Base-by-base conservation (phyloP, 805 yeast genomes). In the Yamadazyma nakazawae region DNA sequence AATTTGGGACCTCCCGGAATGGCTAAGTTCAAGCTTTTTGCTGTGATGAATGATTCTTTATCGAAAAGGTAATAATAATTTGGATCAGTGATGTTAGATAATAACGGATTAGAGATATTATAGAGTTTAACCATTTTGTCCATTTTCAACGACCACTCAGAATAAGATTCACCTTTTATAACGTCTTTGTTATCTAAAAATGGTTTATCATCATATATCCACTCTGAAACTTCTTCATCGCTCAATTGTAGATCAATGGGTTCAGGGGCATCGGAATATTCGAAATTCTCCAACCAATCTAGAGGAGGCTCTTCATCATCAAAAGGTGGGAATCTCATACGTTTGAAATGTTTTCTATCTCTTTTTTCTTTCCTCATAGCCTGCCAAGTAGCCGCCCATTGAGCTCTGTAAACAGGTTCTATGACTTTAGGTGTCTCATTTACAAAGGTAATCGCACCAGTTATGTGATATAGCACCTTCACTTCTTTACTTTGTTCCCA, bases 221-320 rank as follows among this genome's bases (percentile, higher is more conserved):
- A 90, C 24, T 85, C 88, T 34, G 66, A 60, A 0, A 86, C 78
- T 4, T 78, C 63, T 5, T 72, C 67, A 60, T 87, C 91, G 55
- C 83, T 85, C n/a, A 87, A 63, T 21, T 84, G 85, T 51, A 86
- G 59, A 51, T 73, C 80, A 18, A 91, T 79, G 0, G 92, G 75
- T n/a, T 84, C 92, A 5, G 80, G 74, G 0, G 88, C 83, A 42
- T 85, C 91, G 0, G 82, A 67, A 13, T 81, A 85, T 50, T 87
- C 85, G 12, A 90, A 69, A 57, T 86, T 85, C 46, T 89, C 95
- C n/a, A 81, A 58, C 82, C 88, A 94, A 47, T 84, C 79, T 28
- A 91, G 60, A 1, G 96, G 95, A 0, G 97, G 97, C 62, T 92
- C 98, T 63, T 94, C 99, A 61, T 94, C 99, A 64, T 94, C 99